phyloP scores from a whole-genome alignment of 176 grass and related monocot genomes.

The Zea luxurians region DNA sequence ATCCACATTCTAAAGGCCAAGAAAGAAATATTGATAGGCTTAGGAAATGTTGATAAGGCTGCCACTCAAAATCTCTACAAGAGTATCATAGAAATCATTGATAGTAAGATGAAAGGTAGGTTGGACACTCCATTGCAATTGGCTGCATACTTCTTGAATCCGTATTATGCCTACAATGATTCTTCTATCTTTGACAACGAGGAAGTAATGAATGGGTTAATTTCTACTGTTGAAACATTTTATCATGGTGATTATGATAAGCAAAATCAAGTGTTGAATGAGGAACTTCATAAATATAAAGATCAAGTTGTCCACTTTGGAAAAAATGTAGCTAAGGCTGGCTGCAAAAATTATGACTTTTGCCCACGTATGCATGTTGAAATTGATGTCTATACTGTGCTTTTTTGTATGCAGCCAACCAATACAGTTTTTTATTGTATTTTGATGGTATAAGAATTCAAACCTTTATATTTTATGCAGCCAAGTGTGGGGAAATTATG shows the following conservation, averaged over 20 bases:
- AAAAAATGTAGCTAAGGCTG: neutral
- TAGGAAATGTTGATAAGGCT: too few relatives aligned
- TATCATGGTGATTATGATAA: too few relatives aligned
- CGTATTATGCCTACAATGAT: neutral
- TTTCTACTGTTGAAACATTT: neutral
- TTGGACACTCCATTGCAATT: neutral
- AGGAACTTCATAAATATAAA: neutral
- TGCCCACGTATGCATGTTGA: too few relatives aligned
- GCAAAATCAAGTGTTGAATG: neutral
- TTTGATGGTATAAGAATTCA: too few relatives aligned
- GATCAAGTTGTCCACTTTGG: neutral
- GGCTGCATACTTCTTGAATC: neutral
- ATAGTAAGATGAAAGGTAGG: neutral
- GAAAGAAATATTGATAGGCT: too few relatives aligned
- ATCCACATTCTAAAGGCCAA: too few relatives aligned
- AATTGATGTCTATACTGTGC: neutral
- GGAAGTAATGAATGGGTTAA: neutral
- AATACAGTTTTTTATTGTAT: too few relatives aligned
- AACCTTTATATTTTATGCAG: neutral
- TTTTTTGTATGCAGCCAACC: neutral
- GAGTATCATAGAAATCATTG: too few relatives aligned
- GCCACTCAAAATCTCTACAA: too few relatives aligned
- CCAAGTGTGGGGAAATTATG: neutral
- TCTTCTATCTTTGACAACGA: neutral
- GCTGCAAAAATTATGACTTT: neutral